phyloP scores from a whole-genome alignment of 2,329 filamentous ascomycete species.

The Chaetomiaceae sp. region DNA sequence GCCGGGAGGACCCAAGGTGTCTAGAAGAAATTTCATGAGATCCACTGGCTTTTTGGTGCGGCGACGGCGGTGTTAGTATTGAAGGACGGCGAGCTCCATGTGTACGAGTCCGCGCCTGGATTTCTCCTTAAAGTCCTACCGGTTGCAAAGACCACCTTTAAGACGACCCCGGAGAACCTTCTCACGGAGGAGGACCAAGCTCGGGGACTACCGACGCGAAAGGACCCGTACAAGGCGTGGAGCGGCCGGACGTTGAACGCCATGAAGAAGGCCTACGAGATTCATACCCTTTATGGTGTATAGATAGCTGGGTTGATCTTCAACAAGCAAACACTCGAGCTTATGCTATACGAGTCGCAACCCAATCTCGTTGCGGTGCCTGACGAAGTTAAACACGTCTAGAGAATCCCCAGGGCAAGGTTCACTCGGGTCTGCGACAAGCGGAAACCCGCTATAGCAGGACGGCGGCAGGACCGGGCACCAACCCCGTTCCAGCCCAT shows the following conservation, averaged over 20 bases:
- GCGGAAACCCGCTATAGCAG: background rate
- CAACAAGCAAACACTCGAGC: background rate
- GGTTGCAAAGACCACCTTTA: background rate
- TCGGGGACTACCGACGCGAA: background rate
- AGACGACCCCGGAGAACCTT: background rate
- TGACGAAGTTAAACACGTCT: background rate
- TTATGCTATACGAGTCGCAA: background rate
- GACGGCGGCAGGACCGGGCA: background rate
- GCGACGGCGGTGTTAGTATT: background rate
- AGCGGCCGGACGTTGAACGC: background rate
- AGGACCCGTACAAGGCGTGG: background rate
- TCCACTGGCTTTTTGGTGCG: background rate
- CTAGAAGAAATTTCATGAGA: conserved; percentile 1
- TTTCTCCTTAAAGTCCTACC: background rate
- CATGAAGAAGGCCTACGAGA: conserved; percentile 1
- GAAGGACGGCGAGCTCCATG: background rate
- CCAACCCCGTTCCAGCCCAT: background rate
- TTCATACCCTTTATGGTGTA: background rate
- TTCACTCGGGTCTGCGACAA: background rate
- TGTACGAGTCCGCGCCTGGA: background rate
- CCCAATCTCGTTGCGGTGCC: background rate
- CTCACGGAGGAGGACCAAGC: background rate
- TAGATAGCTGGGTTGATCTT: background rate
- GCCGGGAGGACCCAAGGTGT: background rate
- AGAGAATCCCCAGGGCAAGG: background rate